Conservation (phyloP, 305 asterid species). For the Euphrasia arctica region DNA sequence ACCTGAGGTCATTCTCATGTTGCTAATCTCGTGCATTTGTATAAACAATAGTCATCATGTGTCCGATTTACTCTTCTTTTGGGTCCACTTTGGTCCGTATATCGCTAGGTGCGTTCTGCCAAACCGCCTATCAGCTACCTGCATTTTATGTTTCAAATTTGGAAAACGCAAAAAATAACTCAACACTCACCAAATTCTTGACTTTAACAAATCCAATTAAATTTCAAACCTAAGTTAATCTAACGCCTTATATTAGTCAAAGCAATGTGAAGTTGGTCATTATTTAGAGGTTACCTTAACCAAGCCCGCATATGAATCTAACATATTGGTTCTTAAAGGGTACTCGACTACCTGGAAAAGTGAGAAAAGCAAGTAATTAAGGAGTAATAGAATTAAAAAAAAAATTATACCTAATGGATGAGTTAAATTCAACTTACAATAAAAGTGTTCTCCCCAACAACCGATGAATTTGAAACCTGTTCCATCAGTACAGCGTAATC, state of each 20-base stretch:
- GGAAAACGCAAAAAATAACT: too few relatives aligned
- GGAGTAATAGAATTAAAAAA: not conserved
- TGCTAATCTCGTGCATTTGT: slow-evolving; percentile 4
- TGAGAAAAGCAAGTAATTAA: slow-evolving; percentile 12
- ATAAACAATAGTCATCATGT: slow-evolving; percentile 15
- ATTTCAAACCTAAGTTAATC: too few relatives aligned
- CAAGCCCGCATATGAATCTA: slow-evolving; percentile 70
- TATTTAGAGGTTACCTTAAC: slow-evolving; percentile 49
- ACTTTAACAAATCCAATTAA: too few relatives aligned
- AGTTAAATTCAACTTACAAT: slow-evolving; percentile 46
- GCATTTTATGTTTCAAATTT: slow-evolving; percentile 12
- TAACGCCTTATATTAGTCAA: too few relatives aligned
- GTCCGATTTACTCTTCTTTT: slow-evolving; percentile 45
- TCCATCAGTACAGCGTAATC: slow-evolving; percentile 78
- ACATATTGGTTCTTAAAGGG: slow-evolving; percentile 80
- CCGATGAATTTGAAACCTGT: slow-evolving; percentile 67
- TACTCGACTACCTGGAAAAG: slow-evolving; percentile 81
- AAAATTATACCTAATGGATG: slow-evolving; percentile 11
- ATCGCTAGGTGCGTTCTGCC: slow-evolving; percentile 80
- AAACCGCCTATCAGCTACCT: slow-evolving; percentile 85
- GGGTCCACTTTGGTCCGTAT: slow-evolving; percentile 80
- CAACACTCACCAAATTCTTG: not conserved
- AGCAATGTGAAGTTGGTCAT: not conserved
- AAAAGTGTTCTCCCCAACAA: slow-evolving; percentile 79
- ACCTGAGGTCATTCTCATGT: slow-evolving; percentile 14